Evolutionary conservation across 352 stramenopile genomes (phyloP).

Genomic region (Globisporangium camurandrum): DNA sequence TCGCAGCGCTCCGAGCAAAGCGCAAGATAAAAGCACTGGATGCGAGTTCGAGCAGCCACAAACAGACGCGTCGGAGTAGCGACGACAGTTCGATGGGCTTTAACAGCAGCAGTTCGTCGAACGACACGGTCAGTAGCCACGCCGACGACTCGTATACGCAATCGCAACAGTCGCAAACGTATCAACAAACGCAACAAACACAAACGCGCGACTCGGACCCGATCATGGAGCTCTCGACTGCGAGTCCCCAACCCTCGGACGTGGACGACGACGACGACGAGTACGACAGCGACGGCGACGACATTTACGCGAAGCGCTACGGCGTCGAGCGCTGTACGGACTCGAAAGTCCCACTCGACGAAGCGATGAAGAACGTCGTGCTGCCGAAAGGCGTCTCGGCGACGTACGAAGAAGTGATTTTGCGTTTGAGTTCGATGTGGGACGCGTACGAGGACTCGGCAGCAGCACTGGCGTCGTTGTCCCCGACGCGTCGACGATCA

Average conservation of each 20-base stretch:
- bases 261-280: constrained; percentile 13
- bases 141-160: constrained; percentile 53
- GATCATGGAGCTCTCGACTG: constrained; percentile 25
- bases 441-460: constrained; percentile 52
- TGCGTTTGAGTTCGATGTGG: constrained; percentile 77
- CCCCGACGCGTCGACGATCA: constrained; percentile 36
- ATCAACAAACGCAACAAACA: too few relatives aligned
- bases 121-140: constrained; percentile 2
- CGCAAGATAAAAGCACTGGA: too few relatives aligned
- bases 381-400: constrained; percentile 36
- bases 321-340: constrained; percentile 62
- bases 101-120: background rate
- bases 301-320: constrained; percentile 37
- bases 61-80: too few relatives aligned
- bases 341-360: constrained; percentile 49
- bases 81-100: background rate
- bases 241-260: constrained; percentile 31
- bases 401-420: constrained; percentile 71
- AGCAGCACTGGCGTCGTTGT: constrained; percentile 40
- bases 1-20: too few relatives aligned
- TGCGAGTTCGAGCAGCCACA: too few relatives aligned
- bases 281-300: constrained; percentile 24
- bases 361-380: constrained; percentile 78
- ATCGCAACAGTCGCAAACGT: constrained; percentile 23
- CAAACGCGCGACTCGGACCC: constrained; percentile 47